phyloP scores from a whole-genome alignment of 345 rosid species.

The Populus davidiana region DNA sequence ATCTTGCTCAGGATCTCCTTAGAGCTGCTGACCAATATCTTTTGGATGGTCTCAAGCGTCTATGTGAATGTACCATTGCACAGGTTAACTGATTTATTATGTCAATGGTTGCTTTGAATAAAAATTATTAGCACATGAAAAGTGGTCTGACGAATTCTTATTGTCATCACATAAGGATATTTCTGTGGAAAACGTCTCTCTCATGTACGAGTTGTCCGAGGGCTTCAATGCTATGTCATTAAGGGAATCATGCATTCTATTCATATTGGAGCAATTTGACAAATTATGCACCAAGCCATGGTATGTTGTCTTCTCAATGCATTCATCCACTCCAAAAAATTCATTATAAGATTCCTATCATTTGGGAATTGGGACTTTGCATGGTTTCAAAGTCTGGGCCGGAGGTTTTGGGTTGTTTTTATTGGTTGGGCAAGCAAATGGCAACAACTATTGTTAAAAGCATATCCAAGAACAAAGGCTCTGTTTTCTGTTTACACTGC shows the following conservation, averaged over 20 bases:
- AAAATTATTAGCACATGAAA: background rate
- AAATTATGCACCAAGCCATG: conserved; percentile 53
- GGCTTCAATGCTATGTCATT: conserved; percentile 55
- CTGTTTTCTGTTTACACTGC: background rate
- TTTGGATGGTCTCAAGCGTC: conserved; percentile 65
- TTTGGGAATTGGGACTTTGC: background rate
- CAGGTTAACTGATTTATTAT: conserved; percentile 38
- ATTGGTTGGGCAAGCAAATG: background rate
- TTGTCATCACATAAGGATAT: conserved; percentile 40
- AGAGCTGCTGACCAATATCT: conserved; percentile 86
- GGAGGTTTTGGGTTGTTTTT: background rate
- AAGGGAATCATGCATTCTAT: conserved; percentile 62
- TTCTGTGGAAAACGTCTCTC: conserved; percentile 48
- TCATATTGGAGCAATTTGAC: conserved; percentile 50
- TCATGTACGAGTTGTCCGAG: conserved; percentile 66
- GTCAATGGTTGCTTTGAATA: background rate
- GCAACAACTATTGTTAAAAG: background rate
- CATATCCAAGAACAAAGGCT: background rate
- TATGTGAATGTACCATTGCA: conserved; percentile 63
- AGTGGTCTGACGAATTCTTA: conserved; percentile 1
- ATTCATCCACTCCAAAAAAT: background rate
- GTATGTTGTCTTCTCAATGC: conserved; percentile 26
- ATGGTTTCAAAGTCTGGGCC: background rate
- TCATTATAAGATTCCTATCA: background rate
- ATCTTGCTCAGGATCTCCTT: conserved; percentile 67